phyloP scores from a whole-genome alignment of 495 filamentous ascomycete species.

The Cercophora samala region DNA sequence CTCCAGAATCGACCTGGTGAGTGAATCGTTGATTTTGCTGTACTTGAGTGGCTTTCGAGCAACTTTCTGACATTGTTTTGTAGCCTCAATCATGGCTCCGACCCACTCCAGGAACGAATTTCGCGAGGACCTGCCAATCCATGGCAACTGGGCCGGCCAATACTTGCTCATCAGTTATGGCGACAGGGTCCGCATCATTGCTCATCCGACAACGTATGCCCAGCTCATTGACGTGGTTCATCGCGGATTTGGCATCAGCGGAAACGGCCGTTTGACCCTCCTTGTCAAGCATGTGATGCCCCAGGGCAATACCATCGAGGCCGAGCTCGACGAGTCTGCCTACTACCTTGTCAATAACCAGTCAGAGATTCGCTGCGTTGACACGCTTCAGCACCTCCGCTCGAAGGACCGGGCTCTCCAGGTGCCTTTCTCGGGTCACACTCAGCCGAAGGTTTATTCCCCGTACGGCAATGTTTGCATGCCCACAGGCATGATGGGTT shows the following conservation, averaged over 20 bases:
- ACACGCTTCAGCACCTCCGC: neutral
- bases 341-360: neutral
- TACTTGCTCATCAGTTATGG: neutral
- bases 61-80: neutral
- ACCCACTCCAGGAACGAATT: neutral
- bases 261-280: neutral
- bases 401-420: neutral
- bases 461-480: too few species aligned
- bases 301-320: neutral
- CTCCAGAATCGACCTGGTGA: too few species aligned
- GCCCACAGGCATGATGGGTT: too few species aligned
- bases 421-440: neutral
- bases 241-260: neutral
- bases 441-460: too few species aligned
- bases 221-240: neutral
- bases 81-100: neutral
- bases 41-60: neutral
- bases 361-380: neutral
- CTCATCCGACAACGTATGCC: neutral
- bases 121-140: neutral
- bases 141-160: neutral
- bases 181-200: neutral
- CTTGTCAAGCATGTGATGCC: neutral
- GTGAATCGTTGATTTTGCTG: too few species aligned
- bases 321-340: neutral